Base-by-base conservation (phyloP, 1,284 basidiomycete genomes). In the Trichosporon sp. region DNA sequence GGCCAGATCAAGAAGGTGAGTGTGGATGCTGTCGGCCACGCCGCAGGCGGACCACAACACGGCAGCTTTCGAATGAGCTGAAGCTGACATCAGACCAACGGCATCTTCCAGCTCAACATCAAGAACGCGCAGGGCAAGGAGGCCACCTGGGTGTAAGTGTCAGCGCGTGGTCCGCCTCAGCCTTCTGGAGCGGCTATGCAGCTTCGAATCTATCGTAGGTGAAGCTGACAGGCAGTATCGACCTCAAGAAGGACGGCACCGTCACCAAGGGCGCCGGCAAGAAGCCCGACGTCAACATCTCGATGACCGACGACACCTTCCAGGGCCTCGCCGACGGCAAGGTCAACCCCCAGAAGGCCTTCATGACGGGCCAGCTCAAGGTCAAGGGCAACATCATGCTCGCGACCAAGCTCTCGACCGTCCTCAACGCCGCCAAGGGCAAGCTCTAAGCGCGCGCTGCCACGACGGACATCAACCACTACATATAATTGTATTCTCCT, bases 101-200 rank as follows among this genome's bases (percentile, higher is more conserved):
- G 91, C 70, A 86, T 95, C 79, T 95, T 97, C 79, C 90, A 95
- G 82, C 84, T 97, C 67, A 87, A 88, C 69, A 86, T 96, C 73
- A 88, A 89, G 81, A 93, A 94, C 77, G 82, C 80, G 19, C 84
- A 84, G 34, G 90, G 89, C 71, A 85, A 91, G 79, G 88, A 89
- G 75, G 90, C 84, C 56, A 84, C 84, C 56, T 95, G 91, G 91
- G 73, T 76, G 34, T 37, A 16, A 37, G 34, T 37, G 13, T 37
- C 34, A 14, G 4, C n/a, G n/a, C n/a, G n/a, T n/a, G n/a, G n/a
- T 37, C 34, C 13, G 33, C 33, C 33, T 34, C 33, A 14, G 13
- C 34, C 34, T 37, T 11, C 34, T 4, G n/a, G n/a, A 13, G 3
- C 32, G 16, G 34, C 21, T 5, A 13, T n/a, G 19, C 19, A 13